A percentile compares a stretch with the other conserved stretches of the same genome.
These are phyloP conservation scores for Solanum corneliomulleri DNA, from an alignment of 257 asterid species.

Conservation along the genomic window DNA sequence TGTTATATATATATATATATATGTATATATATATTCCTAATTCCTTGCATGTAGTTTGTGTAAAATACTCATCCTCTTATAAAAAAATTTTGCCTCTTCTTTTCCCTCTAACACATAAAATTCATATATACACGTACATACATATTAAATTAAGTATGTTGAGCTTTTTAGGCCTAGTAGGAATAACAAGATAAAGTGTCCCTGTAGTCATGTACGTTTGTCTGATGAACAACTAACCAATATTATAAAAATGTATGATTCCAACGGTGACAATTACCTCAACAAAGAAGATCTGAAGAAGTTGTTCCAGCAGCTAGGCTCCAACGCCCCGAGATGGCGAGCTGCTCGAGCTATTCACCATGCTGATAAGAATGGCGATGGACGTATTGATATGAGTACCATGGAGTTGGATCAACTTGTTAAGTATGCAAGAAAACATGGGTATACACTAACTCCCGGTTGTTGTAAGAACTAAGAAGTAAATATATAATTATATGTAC, in stretches of 20 bases:
- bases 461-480: background rate
- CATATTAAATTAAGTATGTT: background rate
- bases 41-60: too few species aligned
- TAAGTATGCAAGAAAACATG: background rate
- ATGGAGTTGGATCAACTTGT: background rate
- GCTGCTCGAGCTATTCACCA: background rate
- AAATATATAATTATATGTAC: background rate
- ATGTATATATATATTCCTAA: background rate
- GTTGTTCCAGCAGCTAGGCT: background rate
- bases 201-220: background rate
- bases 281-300: background rate
- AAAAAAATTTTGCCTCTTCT: background rate
- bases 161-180: background rate
- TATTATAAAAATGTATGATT: background rate
- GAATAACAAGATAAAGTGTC: background rate
- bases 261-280: background rate
- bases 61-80: background rate
- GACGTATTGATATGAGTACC: background rate
- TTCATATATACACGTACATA: background rate
- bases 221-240: background rate
- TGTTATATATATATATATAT: background rate
- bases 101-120: background rate
- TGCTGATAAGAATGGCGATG: slow-evolving; percentile 5
- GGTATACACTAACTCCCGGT: background rate
- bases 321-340: background rate